Base-by-base conservation (phyloP, 2,329 filamentous ascomycete species). In the Neoscytalidium dimidiatum region DNA sequence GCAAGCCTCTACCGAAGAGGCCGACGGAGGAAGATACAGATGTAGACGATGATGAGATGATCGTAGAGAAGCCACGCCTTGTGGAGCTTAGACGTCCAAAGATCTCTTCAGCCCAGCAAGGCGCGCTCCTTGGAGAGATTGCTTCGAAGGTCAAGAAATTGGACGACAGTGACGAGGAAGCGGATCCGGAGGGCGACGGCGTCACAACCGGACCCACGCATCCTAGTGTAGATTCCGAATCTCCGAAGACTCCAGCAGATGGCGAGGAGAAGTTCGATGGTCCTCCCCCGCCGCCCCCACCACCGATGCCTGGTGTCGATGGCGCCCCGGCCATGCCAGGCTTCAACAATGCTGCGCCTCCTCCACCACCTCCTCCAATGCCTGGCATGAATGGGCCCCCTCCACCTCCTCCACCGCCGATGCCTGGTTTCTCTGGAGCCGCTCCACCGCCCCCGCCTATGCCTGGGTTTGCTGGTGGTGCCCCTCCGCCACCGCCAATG, bases 1-100 rank as follows among this genome's bases (percentile, higher is more conserved):
- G 79, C 65, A 78, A 78, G 66, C 77, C 76, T 38, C 70, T 77
- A 71, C 56, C 56, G 31, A 64, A 60, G 70, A 65, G 73, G 85
- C 75, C 78, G 82, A 74, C 77, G 21, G 73, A 78, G 26, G 72
- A 71, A 49, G 77, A 77, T 23, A 77, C 80, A 64, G 74, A 77
- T 43, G 73, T 74, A 8, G 83, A 83, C 19, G 79, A 85, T 35
- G 82, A 82, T 21, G 87, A 84, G 29, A 82, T 89, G 44, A 78
- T 94, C 26, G 91, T 89, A 68, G 92, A 94, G 79, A 94, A 89
- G 78, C 91, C 94, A 43, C 86, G 89, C 64, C 80, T 97, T 57
- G 86, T 97, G 65, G 86, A 95, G 76, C 87, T 94, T 78, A 90
- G 87, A 75, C 86, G 92, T 67, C 92, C 92, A 3, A 86, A 85